Conservation (phyloP, 176 grass and related monocot genomes). For the Phragmites australis region DNA sequence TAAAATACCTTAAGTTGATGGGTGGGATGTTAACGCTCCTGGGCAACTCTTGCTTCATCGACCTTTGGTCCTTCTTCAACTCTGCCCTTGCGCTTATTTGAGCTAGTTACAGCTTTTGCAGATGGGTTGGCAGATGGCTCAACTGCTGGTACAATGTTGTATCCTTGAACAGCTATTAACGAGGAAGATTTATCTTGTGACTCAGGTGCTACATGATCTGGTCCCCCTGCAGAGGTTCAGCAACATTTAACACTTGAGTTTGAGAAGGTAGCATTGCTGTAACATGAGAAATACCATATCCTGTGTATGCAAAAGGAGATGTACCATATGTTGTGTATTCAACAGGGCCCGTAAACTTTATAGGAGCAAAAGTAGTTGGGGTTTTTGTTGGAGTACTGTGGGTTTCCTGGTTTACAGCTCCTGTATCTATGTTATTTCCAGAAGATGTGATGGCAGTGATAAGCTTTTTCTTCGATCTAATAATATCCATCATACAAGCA, state of each 20-base stretch:
- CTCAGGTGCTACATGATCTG: not conserved
- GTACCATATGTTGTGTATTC: constrained; percentile 12
- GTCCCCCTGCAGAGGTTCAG: not conserved
- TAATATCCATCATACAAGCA: constrained; percentile 42
- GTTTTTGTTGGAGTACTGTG: not conserved
- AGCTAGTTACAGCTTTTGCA: not conserved
- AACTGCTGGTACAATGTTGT: not conserved
- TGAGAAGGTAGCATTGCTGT: not conserved
- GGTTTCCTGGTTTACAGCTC: constrained; percentile 2
- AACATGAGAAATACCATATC: not conserved
- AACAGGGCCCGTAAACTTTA: constrained; percentile 7
- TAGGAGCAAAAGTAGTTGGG: constrained; percentile 5
- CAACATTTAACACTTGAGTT: constrained; percentile 23
- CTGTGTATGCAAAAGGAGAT: not conserved
- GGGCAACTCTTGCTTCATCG: constrained; percentile 16
- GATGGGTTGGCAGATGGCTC: constrained; percentile 4
- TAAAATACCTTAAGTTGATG: constrained; percentile 28
- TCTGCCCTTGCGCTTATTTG: constrained; percentile 42
- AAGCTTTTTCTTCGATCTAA: constrained; percentile 51
- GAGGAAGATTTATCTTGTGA: not conserved
- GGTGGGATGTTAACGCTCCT: constrained; percentile 1
- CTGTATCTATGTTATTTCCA: constrained; percentile 16
- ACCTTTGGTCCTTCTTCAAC: not conserved
- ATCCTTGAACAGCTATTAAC: constrained; percentile 8
- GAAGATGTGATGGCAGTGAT: constrained; percentile 21